Percentiles rank a stretch among this genome's conserved stretches.
These are phyloP conservation scores for Aspergillus eucalypticola DNA, from an alignment of 2,329 filamentous ascomycete species.

Conservation along the genomic window DNA sequence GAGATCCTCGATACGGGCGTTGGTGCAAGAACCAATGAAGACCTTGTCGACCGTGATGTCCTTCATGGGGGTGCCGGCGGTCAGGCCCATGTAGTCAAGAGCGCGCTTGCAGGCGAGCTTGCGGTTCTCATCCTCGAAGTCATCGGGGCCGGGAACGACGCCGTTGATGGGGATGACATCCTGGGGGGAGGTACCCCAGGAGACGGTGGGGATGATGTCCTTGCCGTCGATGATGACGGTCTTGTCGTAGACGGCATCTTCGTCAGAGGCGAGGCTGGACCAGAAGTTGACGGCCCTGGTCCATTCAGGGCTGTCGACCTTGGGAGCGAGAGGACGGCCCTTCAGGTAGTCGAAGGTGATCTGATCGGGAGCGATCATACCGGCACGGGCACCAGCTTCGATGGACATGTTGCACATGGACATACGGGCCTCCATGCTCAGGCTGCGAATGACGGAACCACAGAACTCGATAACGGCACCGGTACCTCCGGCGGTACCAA, in stretches of 20 bases:
- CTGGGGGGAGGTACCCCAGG: conserved; percentile 96
- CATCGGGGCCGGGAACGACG: conserved; percentile 84
- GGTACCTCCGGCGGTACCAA: conserved; percentile 92
- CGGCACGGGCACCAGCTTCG: conserved; percentile 89
- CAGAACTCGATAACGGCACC: conserved; percentile 97
- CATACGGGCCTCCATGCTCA: conserved; percentile 98
- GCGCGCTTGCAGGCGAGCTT: conserved; percentile 77
- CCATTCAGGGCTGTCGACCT: conserved; percentile 83
- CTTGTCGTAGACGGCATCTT: conserved; percentile 84
- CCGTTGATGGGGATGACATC: conserved; percentile 94
- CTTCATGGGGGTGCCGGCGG: conserved; percentile 81
- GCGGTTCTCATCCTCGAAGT: conserved; percentile 76
- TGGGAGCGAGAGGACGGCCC: conserved; percentile 83
- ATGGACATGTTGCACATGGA: conserved; percentile 99
- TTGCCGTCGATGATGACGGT: conserved; percentile 88
- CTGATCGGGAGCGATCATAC: conserved; percentile 95
- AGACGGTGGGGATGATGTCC: conserved; percentile 89
- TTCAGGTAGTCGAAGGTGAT: conserved; percentile 94
- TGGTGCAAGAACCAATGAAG: conserved; percentile 97
- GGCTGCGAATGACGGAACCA: conserved; percentile 81
- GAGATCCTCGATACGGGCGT: conserved; percentile 93
- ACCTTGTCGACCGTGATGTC: conserved; percentile 94
- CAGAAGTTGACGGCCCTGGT: conserved; percentile 85
- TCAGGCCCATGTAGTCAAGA: conserved; percentile 95
- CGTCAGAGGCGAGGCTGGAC: conserved; percentile 80